phyloP scores from a whole-genome alignment of 768 basidiomycete genomes.

The Atractiella rhizophila region DNA sequence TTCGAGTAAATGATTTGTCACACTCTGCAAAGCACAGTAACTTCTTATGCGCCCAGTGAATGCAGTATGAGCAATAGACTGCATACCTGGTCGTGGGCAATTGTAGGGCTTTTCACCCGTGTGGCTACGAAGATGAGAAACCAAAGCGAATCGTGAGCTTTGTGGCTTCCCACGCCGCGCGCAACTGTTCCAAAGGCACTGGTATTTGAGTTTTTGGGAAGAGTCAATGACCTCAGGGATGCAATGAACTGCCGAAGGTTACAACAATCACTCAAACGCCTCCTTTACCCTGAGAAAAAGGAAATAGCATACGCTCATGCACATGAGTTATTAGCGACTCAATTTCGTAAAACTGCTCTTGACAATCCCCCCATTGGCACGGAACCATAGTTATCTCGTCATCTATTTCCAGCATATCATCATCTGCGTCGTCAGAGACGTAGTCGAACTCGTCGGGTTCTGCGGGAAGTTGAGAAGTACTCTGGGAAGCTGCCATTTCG shows the following conservation, averaged over 20 bases:
- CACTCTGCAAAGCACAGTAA: slow-evolving; percentile 36
- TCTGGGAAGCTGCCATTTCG: too few species aligned
- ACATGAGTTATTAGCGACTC: slow-evolving; percentile 58
- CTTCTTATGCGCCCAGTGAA: background rate
- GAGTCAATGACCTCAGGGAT: slow-evolving; percentile 49
- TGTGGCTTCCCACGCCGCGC: slow-evolving; percentile 53
- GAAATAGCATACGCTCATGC: slow-evolving; percentile 36
- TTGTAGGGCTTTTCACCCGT: slow-evolving; percentile 85
- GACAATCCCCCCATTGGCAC: slow-evolving; percentile 68
- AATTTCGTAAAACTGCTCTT: slow-evolving; percentile 42
- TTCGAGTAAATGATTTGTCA: slow-evolving; percentile 81
- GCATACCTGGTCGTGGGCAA: slow-evolving; percentile 50
- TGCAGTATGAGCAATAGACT: background rate
- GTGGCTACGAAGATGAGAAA: slow-evolving; percentile 72
- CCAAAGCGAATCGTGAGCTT: slow-evolving; percentile 65
- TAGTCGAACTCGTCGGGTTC: background rate
- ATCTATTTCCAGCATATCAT: background rate
- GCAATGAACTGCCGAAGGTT: background rate
- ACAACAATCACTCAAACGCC: background rate
- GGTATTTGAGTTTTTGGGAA: slow-evolving; percentile 52
- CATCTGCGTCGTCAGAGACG: background rate
- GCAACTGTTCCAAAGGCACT: slow-evolving; percentile 74
- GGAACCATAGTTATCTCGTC: slow-evolving; percentile 34
- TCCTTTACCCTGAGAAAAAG: background rate
- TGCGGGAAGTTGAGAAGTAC: too few species aligned